Conservation (phyloP, 2,329 filamentous ascomycete species). For the Dothideomycetidae sp. region DNA sequence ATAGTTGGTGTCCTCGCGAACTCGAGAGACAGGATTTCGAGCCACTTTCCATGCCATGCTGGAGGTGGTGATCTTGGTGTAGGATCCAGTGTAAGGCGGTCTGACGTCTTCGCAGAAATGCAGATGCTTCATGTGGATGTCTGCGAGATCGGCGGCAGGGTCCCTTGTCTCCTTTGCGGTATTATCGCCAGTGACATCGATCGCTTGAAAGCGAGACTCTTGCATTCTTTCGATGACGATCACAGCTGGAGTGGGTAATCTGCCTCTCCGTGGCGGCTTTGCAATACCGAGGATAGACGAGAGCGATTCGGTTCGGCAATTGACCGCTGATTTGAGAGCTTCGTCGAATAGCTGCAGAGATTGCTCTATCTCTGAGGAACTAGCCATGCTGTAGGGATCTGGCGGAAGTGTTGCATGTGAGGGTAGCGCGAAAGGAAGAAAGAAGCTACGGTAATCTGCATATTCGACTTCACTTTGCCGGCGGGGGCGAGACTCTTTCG, state of each 20-base stretch:
- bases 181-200: conserved; percentile 30
- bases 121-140: conserved; percentile 49
- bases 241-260: background rate
- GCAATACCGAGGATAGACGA: background rate
- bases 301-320: background rate
- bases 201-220: conserved; percentile 26
- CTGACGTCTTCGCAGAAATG: conserved; percentile 49
- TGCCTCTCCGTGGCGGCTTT: background rate
- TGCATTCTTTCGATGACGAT: conserved; percentile 30
- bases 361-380: conserved; percentile 19
- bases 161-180: conserved; percentile 22
- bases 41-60: conserved; percentile 33
- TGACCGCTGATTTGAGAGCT: no score
- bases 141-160: conserved; percentile 27
- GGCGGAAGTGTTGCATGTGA: conserved; percentile 58
- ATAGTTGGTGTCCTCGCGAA: conserved; percentile 54
- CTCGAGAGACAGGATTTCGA: conserved; percentile 39
- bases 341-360: background rate
- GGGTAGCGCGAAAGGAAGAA: conserved; percentile 70
- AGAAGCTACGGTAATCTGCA: conserved; percentile 44
- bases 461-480: conserved; percentile 15
- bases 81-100: conserved; percentile 57
- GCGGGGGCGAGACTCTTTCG: conserved; percentile 7
- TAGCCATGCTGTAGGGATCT: conserved; percentile 10
- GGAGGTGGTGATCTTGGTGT: conserved; percentile 44